phyloP scores from a whole-genome alignment of 495 filamentous ascomycete species.

The Lasiosphaeriaceae sp. region DNA sequence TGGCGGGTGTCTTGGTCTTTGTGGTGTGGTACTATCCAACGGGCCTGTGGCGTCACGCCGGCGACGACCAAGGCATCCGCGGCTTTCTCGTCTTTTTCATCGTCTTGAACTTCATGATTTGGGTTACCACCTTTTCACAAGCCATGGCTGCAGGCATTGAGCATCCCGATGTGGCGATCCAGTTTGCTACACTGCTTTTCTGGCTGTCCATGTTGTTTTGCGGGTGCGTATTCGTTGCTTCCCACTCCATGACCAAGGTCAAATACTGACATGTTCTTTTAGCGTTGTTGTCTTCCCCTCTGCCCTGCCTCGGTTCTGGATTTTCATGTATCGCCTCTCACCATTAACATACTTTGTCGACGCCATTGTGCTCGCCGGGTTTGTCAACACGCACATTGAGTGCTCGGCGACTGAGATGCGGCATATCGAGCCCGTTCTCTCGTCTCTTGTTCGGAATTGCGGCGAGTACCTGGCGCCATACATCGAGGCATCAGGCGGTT shows the following conservation, averaged over 20 bases:
- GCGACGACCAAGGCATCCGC: constrained; percentile 38
- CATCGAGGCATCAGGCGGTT: neutral
- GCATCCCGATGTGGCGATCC: constrained; percentile 52
- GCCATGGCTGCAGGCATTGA: constrained; percentile 48
- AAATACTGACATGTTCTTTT: neutral
- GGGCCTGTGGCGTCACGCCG: constrained; percentile 46
- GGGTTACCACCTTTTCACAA: constrained; percentile 52
- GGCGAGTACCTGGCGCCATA: neutral
- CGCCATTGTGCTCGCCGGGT: constrained; percentile 16
- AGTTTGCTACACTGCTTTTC: constrained; percentile 50
- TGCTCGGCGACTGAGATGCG: neutral
- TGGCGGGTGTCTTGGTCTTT: constrained; percentile 56
- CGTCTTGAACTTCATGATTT: constrained; percentile 42
- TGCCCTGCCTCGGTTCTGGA: constrained; percentile 64
- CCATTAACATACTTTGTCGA: constrained; percentile 63
- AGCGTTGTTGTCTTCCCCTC: constrained; percentile 34
- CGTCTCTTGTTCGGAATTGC: neutral
- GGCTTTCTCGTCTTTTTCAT: constrained; percentile 41
- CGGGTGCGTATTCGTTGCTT: constrained; percentile 31
- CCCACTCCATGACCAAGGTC: constrained; percentile 17
- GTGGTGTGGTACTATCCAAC: constrained; percentile 62
- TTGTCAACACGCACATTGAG: neutral
- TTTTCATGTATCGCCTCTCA: constrained; percentile 66
- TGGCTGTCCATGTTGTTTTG: constrained; percentile 11
- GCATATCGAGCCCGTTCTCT: neutral